Percentiles rank a stretch among this genome's conserved stretches.
phyloP scores from a whole-genome alignment of 805 yeast genomes.

The Suhomyces canberraensis region DNA sequence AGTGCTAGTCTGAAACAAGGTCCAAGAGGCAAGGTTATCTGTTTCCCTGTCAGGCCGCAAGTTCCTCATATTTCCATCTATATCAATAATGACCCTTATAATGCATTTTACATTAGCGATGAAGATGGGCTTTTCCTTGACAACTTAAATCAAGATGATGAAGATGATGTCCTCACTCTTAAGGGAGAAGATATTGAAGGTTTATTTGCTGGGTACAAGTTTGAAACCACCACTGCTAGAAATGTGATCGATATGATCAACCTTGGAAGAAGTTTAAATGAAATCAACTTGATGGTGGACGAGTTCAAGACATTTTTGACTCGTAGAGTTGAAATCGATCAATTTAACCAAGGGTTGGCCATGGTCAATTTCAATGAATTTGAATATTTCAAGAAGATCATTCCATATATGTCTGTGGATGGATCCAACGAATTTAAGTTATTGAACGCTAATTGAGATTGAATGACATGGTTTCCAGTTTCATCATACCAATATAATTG shows the following conservation, averaged over 20 bases:
- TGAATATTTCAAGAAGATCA: constrained; percentile 33
- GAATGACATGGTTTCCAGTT: no score
- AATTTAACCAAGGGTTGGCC: constrained; percentile 14
- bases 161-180: constrained; percentile 1
- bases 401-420: constrained; percentile 41
- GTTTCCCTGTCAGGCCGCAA: constrained; percentile 21
- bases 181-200: constrained; percentile 2
- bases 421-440: constrained; percentile 25
- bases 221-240: not conserved
- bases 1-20: not conserved
- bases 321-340: constrained; percentile 28
- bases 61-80: constrained; percentile 32
- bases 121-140: constrained; percentile 22
- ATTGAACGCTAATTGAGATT: constrained; percentile 28
- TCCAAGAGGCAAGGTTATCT: constrained; percentile 2
- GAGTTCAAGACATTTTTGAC: constrained; percentile 45
- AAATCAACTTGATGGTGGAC: constrained; percentile 45
- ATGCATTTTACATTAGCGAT: constrained; percentile 28
- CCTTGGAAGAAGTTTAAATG: constrained; percentile 50
- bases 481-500: no score
- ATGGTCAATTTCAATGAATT: constrained; percentile 21
- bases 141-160: constrained; percentile 5
- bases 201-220: constrained; percentile 3
- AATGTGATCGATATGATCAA: constrained; percentile 20
- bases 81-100: constrained; percentile 27